phyloP scores from a whole-genome alignment of 345 rosid genomes.

The Rhodamnia argentea region DNA sequence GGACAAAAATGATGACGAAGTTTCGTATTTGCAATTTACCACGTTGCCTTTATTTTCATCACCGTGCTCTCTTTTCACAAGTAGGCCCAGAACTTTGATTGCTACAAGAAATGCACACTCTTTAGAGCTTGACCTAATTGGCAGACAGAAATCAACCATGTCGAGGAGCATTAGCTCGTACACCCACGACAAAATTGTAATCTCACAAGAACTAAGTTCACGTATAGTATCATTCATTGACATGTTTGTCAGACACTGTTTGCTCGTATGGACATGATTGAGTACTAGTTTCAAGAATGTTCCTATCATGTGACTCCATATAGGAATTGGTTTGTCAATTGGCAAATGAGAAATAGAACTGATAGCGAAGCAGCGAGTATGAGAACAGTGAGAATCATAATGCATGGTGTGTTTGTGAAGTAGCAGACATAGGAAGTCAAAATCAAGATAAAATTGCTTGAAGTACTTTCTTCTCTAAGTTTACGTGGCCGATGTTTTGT shows the following conservation, averaged over 20 bases:
- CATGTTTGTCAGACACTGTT: not conserved
- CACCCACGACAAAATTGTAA: not conserved
- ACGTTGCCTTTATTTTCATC: not conserved
- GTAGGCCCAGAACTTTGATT: not conserved
- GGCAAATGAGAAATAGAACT: no score
- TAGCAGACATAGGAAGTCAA: not conserved
- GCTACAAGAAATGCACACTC: not conserved
- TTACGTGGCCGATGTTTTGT: not conserved
- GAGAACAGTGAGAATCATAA: no score
- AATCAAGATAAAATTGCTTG: not conserved
- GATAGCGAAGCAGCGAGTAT: no score
- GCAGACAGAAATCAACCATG: not conserved
- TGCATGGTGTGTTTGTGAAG: not conserved
- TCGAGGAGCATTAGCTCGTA: not conserved
- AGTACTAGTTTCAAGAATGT: not conserved
- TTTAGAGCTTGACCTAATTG: not conserved
- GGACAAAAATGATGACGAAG: not conserved
- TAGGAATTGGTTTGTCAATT: no score
- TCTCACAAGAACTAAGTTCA: not conserved
- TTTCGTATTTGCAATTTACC: not conserved
- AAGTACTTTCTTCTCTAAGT: not conserved
- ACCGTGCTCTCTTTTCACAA: not conserved
- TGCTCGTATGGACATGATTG: not conserved
- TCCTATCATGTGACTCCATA: not conserved
- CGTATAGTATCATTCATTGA: not conserved